A percentile compares a stretch with the other conserved stretches of the same genome.
These are phyloP conservation scores for Phytopythium ostracodes DNA, from an alignment of 352 stramenopile genomes.

Conservation along the genomic window DNA sequence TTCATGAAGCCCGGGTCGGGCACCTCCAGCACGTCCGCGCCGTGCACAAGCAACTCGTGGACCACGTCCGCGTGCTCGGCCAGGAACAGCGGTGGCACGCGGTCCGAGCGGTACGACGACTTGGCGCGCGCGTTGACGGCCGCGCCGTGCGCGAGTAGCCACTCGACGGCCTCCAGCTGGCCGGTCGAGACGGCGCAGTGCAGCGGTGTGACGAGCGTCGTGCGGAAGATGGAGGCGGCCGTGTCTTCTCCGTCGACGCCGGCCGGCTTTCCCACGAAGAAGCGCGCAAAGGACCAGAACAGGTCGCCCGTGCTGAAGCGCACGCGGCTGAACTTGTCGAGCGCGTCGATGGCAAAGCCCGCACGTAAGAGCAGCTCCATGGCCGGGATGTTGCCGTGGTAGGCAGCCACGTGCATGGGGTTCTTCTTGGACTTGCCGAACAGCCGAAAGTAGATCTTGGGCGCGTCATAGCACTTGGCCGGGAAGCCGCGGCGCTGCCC, in stretches of 20 bases:
- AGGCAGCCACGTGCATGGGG: slow-evolving; percentile 71
- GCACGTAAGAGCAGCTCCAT: slow-evolving; percentile 48
- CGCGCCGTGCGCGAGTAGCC: slow-evolving; percentile 59
- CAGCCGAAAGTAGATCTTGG: slow-evolving; percentile 45
- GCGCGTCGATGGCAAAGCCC: slow-evolving; percentile 55
- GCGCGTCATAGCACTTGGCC: slow-evolving; percentile 40
- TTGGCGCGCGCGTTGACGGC: slow-evolving; percentile 42
- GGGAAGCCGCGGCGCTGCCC: slow-evolving; percentile 48
- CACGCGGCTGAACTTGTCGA: slow-evolving; percentile 80
- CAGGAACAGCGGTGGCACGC: slow-evolving; percentile 71
- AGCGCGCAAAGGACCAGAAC: slow-evolving; percentile 77
- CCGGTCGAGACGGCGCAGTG: slow-evolving; percentile 75
- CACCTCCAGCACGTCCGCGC: slow-evolving; percentile 59
- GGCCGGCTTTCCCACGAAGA: slow-evolving; percentile 53
- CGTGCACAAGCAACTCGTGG: slow-evolving; percentile 52
- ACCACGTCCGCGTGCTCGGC: slow-evolving; percentile 66
- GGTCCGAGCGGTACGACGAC: slow-evolving; percentile 70
- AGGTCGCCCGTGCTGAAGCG: slow-evolving; percentile 77
- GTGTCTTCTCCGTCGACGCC: slow-evolving; percentile 47
- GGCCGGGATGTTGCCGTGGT: slow-evolving; percentile 65
- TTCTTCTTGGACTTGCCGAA: slow-evolving; percentile 77
- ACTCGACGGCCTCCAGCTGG: slow-evolving; percentile 62
- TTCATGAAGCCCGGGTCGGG: slow-evolving; percentile 80
- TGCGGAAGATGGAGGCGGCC: slow-evolving; percentile 75
- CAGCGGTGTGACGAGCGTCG: slow-evolving; percentile 75